Conservation (phyloP, 164 flowering plant species). For the Magnolia sinica region DNA sequence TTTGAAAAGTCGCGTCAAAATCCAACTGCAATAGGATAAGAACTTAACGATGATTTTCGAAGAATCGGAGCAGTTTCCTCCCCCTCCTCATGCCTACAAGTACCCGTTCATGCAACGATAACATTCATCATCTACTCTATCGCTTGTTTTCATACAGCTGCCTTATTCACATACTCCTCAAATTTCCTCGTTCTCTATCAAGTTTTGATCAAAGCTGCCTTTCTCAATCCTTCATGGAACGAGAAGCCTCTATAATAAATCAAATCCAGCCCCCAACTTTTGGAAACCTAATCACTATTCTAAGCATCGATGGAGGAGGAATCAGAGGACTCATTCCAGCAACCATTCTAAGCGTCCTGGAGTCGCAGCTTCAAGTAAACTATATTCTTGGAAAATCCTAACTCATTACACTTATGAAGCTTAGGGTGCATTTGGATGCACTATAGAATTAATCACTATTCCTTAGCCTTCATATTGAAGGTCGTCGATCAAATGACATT, state of each 20-base stretch:
- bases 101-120: background rate
- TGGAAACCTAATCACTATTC: slow-evolving; percentile 32
- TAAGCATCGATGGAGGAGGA: slow-evolving; percentile 44
- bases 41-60: too few species aligned
- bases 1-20: background rate
- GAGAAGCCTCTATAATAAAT: background rate
- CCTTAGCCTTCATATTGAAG: too few species aligned
- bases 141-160: background rate
- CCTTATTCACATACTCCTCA: background rate
- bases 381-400: background rate
- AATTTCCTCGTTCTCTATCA: background rate
- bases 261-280: slow-evolving; percentile 26
- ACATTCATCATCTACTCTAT: background rate
- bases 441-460: too few species aligned
- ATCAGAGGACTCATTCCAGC: slow-evolving; percentile 36
- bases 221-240: background rate
- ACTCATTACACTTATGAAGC: background rate
- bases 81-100: background rate
- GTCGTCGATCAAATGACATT: too few species aligned
- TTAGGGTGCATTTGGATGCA: background rate
- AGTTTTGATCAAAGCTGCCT: background rate
- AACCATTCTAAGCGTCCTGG: slow-evolving; percentile 30
- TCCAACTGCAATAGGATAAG: background rate
- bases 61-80: background rate
- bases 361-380: slow-evolving; percentile 30